These are phyloP conservation scores for Choanephora cucurbitarum DNA, from an alignment of 371 early-diverging fungal genomes.

Conservation along the genomic window DNA sequence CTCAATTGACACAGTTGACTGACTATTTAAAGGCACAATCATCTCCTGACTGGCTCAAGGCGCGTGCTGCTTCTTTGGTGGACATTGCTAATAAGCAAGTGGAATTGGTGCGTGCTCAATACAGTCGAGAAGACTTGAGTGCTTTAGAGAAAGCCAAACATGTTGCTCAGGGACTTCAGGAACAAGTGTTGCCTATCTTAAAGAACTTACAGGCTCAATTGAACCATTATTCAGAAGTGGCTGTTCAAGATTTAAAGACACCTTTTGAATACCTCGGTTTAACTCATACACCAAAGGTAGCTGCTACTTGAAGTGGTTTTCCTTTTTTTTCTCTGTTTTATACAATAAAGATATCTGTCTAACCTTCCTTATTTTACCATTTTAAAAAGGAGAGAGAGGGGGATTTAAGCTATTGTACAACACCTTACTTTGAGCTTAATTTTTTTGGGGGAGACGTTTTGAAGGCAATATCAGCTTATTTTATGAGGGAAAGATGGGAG, in stretches of 20 bases:
- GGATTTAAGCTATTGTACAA: no score
- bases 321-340: not conserved
- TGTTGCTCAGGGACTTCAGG: conserved; percentile 52
- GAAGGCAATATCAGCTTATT: no score
- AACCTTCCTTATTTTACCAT: no score
- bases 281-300: conserved; percentile 19
- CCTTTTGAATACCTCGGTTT: conserved; percentile 36
- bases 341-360: no score
- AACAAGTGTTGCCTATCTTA: conserved; percentile 62
- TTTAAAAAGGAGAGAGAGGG: not conserved
- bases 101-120: conserved; percentile 50
- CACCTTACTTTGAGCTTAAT: no score
- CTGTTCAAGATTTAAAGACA: conserved; percentile 31
- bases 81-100: conserved; percentile 56
- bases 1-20: conserved; percentile 27
- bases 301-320: conserved; percentile 9
- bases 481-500: no score
- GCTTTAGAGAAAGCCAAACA: conserved; percentile 59
- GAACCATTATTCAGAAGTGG: conserved; percentile 34
- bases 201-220: conserved; percentile 50
- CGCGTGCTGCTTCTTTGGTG: conserved; percentile 49
- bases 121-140: conserved; percentile 48
- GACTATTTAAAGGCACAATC: conserved; percentile 51
- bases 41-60: conserved; percentile 55
- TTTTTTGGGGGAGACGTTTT: no score